Conservation (phyloP, 495 filamentous ascomycete genomes). For the Neurospora sp. region DNA sequence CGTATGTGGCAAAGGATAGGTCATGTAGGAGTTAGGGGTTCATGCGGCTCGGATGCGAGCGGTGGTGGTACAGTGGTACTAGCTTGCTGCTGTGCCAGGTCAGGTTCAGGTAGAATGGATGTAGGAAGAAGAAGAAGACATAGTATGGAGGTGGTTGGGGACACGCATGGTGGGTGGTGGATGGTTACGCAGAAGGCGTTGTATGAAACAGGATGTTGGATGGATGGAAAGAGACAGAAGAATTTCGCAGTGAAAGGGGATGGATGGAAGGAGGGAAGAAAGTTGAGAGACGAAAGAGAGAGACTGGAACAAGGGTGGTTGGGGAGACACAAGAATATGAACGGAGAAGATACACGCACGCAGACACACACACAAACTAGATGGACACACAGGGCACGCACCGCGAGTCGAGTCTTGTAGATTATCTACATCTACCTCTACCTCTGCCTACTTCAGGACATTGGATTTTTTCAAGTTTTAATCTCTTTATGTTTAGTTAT, state of each 20-base stretch:
- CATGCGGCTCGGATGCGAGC: background rate
- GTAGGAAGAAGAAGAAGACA: background rate
- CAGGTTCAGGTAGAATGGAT: background rate
- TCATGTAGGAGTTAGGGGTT: background rate
- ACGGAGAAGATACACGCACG: background rate
- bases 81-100: background rate
- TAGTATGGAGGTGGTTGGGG: background rate
- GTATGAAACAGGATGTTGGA: background rate
- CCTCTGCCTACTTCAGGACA: background rate
- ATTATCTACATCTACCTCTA: background rate
- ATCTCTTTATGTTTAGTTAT: background rate
- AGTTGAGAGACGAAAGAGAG: background rate
- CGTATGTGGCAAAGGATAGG: conserved; percentile 2
- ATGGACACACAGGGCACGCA: background rate
- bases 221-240: background rate
- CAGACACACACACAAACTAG: background rate
- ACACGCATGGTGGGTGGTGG: background rate
- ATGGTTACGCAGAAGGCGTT: background rate
- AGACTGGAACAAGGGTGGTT: background rate
- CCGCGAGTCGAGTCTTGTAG: background rate
- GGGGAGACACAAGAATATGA: background rate
- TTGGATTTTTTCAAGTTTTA: background rate
- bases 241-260: background rate
- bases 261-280: background rate
- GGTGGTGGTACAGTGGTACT: background rate